A percentile compares a stretch with the other conserved stretches of the same genome.
Conservation (phyloP, 2,329 filamentous ascomycete species). For the Cryphonectria carpinicola region DNA sequence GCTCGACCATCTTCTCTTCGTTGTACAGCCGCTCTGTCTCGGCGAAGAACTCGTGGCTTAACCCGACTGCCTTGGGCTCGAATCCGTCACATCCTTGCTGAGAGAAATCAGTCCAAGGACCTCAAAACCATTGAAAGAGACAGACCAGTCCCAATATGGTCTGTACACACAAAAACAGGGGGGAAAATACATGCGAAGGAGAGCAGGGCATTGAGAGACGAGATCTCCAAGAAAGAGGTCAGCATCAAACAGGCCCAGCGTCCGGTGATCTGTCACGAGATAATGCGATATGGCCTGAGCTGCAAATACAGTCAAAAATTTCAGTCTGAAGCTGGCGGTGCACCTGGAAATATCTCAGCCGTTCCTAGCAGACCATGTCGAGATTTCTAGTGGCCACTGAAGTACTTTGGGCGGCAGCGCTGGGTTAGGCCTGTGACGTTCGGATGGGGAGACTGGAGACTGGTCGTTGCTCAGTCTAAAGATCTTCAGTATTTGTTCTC, state of each 20-base stretch:
- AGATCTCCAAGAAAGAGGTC: conserved; percentile 32
- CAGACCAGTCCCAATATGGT: background rate
- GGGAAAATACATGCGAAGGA: conserved; percentile 29
- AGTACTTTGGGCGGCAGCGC: background rate
- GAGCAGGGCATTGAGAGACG: conserved; percentile 28
- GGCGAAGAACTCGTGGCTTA: conserved; percentile 23
- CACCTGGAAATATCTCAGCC: conserved; percentile 24
- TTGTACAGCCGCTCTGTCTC: conserved; percentile 21
- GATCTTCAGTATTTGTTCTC: background rate
- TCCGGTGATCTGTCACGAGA: conserved; percentile 28
- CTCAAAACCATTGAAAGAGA: background rate
- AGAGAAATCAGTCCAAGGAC: background rate
- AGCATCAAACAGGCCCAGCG: conserved; percentile 30
- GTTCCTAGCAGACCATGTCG: conserved; percentile 21
- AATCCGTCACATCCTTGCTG: conserved; percentile 28
- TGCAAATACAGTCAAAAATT: conserved; percentile 23
- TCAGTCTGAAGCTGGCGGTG: conserved; percentile 26
- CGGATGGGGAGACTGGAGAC: background rate
- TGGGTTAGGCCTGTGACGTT: background rate
- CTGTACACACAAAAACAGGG: too few relatives aligned
- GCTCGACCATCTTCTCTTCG: conserved; percentile 19
- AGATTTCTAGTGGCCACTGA: too few relatives aligned
- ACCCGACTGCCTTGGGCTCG: conserved; percentile 10
- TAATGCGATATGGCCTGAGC: conserved; percentile 29
- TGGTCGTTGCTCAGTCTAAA: background rate